Conservation (phyloP, 2,329 filamentous ascomycete genomes). For the Eurotiales sp. region DNA sequence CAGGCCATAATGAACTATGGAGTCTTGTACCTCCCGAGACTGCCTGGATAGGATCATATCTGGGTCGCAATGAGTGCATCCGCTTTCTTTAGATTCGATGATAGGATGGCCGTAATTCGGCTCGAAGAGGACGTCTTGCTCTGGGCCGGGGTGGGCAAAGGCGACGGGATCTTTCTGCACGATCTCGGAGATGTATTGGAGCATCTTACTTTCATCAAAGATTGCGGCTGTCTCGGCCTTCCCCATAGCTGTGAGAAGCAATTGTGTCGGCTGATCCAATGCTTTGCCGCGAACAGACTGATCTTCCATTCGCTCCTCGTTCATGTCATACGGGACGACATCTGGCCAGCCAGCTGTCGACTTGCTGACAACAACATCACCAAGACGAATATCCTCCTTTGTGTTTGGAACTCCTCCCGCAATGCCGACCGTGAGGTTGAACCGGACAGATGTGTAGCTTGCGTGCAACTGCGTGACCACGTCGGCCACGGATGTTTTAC, state of each 20-base stretch:
- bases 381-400: constrained; percentile 19
- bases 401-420: constrained; percentile 19
- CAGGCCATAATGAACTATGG: constrained; percentile 19
- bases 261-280: constrained; percentile 13
- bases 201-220: constrained; percentile 16
- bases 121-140: constrained; percentile 22
- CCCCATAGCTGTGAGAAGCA: constrained; percentile 15
- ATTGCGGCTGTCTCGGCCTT: constrained; percentile 12
- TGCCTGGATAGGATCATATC: neutral
- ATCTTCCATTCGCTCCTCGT: neutral
- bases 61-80: constrained; percentile 1
- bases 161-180: too few relatives aligned
- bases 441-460: constrained; percentile 17
- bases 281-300: constrained; percentile 4
- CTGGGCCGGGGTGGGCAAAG: constrained; percentile 7
- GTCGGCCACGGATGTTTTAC: constrained; percentile 15
- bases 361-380: constrained; percentile 20
- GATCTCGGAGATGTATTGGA: constrained; percentile 16
- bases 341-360: constrained; percentile 12
- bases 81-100: neutral
- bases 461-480: constrained; percentile 18
- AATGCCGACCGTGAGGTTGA: constrained; percentile 20
- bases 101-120: constrained; percentile 18
- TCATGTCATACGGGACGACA: constrained; percentile 15
- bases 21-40: neutral